phyloP scores from a whole-genome alignment of 75 land plant genomes.

The Pinus taeda region DNA sequence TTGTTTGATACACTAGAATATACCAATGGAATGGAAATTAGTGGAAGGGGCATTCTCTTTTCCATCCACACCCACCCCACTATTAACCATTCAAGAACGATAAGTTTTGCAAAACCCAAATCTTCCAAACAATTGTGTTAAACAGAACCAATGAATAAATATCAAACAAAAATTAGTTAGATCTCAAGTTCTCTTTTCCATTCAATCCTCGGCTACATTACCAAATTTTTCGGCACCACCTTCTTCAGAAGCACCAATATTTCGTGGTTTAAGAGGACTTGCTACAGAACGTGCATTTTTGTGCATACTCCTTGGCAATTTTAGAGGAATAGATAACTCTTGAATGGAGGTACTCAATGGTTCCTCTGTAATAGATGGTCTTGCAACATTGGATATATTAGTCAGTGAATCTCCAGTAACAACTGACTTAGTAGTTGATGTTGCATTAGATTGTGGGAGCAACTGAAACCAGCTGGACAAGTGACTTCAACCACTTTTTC shows the following conservation, averaged over 20 bases:
- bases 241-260: slow-evolving; percentile 21
- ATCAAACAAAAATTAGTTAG: background rate
- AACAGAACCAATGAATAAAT: too few species aligned
- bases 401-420: background rate
- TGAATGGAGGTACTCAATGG: background rate
- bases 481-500: slow-evolving; percentile 64
- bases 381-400: background rate
- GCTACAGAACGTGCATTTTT: slow-evolving; percentile 7
- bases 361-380: background rate
- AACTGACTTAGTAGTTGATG: background rate
- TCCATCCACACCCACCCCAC: too few species aligned
- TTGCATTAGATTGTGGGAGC: slow-evolving; percentile 4
- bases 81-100: too few species aligned
- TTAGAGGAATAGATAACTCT: slow-evolving; percentile 32
- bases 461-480: slow-evolving; percentile 54
- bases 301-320: slow-evolving; percentile 55
- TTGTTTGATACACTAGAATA: too few species aligned
- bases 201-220: slow-evolving; percentile 9
- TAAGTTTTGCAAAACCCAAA: too few species aligned
- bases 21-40: too few species aligned
- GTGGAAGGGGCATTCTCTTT: too few species aligned
- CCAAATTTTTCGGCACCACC: slow-evolving; percentile 6
- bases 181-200: slow-evolving; percentile 51
- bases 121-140: too few species aligned
- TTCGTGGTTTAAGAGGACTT: slow-evolving; percentile 33